Evolutionary conservation across 148 eudicot species (phyloP).

Genomic region (Rhododendron simsii): DNA sequence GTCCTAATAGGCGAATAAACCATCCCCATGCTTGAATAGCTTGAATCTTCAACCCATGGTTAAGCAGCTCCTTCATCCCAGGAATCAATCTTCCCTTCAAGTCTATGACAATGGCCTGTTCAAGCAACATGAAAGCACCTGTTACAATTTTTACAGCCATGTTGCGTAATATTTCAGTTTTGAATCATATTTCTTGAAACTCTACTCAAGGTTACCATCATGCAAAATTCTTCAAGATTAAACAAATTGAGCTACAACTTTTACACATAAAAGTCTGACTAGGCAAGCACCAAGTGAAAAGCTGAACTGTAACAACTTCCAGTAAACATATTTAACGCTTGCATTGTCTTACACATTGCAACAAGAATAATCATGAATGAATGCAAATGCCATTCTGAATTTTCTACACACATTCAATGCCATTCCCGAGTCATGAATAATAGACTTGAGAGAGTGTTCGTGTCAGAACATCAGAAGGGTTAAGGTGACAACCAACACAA

Average conservation of each 20-base stretch:
- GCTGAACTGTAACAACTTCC: not conserved
- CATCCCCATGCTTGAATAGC: slow-evolving; percentile 85
- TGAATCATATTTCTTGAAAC: not conserved
- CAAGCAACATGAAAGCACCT: not conserved
- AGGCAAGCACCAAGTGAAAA: not conserved
- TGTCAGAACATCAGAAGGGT: not conserved
- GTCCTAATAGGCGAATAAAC: slow-evolving; percentile 69
- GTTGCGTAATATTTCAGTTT: not conserved
- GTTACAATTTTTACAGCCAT: not conserved
- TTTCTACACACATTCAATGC: not conserved
- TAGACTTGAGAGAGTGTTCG: not conserved
- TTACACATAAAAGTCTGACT: not conserved
- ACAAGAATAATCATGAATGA: not conserved
- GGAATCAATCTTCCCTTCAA: slow-evolving; percentile 59
- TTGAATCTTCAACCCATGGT: slow-evolving; percentile 62
- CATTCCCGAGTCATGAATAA: not conserved
- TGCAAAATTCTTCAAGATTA: not conserved
- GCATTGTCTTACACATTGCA: not conserved
- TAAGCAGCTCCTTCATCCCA: slow-evolving; percentile 55
- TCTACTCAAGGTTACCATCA: not conserved
- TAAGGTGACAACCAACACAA: not conserved
- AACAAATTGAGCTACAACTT: not conserved
- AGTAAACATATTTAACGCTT: not conserved
- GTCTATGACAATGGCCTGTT: slow-evolving; percentile 55
- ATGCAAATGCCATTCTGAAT: not conserved